A percentile compares a stretch with the other conserved stretches of the same genome.
Conservation (phyloP, 495 filamentous ascomycete species). For the Penicillium simplicissimum region DNA sequence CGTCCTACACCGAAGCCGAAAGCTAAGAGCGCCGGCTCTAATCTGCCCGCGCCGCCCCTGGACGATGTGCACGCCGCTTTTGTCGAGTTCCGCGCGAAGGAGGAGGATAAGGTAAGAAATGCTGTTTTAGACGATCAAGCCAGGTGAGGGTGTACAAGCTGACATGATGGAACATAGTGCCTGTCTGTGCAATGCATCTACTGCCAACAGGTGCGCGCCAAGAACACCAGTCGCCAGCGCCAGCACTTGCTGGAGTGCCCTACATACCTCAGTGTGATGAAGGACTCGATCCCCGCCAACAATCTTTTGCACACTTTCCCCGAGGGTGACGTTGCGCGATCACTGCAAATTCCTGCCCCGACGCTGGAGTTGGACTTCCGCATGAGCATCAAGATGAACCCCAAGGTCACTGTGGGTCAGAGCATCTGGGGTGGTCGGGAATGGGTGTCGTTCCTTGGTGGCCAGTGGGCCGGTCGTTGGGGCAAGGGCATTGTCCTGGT, state of each 20-base stretch:
- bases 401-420: constrained; percentile 53
- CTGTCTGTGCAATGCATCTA: constrained; percentile 60
- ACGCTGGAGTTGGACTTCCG: constrained; percentile 61
- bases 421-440: constrained; percentile 59
- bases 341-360: constrained; percentile 56
- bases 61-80: constrained; percentile 58
- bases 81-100: constrained; percentile 58
- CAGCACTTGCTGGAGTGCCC: constrained; percentile 57
- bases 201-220: constrained; percentile 58
- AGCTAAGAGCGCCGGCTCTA: constrained; percentile 39
- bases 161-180: constrained; percentile 37
- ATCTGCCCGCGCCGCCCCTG: constrained; percentile 46
- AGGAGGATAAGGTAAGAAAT: constrained; percentile 55
- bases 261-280: constrained; percentile 58
- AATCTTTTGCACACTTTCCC: constrained; percentile 58
- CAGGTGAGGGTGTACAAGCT: neutral
- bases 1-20: constrained; percentile 49
- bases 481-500: constrained; percentile 61
- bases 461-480: constrained; percentile 61
- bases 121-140: neutral
- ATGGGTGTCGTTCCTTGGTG: constrained; percentile 58
- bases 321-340: constrained; percentile 54
- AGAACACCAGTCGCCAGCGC: constrained; percentile 58
- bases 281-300: constrained; percentile 59
- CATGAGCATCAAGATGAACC: constrained; percentile 61